These are phyloP conservation scores for Gloeophyllum trabeum DNA, from an alignment of 768 basidiomycete species.

Conservation along the genomic window DNA sequence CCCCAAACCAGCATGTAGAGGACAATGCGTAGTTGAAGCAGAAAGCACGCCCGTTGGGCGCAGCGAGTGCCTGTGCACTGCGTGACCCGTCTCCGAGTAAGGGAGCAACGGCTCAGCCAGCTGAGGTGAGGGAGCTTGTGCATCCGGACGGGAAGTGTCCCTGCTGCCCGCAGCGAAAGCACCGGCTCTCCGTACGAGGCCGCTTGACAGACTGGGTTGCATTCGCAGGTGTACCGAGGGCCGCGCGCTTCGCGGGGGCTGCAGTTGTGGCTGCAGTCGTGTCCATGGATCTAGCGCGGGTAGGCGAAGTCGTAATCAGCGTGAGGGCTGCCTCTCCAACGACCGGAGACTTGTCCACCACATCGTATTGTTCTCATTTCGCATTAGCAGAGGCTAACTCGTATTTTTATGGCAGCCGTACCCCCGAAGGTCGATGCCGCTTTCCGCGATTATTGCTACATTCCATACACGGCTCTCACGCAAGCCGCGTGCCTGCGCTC, in stretches of 20 bases:
- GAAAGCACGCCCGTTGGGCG: slow-evolving; percentile 11
- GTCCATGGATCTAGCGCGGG: too few species aligned
- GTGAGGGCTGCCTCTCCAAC: too few species aligned
- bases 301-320: background rate
- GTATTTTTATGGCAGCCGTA: too few species aligned
- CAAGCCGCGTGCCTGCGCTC: background rate
- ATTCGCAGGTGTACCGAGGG: background rate
- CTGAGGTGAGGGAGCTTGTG: slow-evolving; percentile 9
- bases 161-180: slow-evolving; percentile 17
- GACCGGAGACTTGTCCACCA: too few species aligned
- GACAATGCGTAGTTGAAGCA: slow-evolving; percentile 17
- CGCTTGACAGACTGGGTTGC: background rate
- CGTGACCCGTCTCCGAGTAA: slow-evolving; percentile 3
- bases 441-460: background rate
- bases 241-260: background rate
- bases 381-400: too few species aligned
- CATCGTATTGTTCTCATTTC: too few species aligned
- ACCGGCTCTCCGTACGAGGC: background rate
- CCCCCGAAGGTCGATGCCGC: background rate
- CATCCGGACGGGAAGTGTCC: slow-evolving; percentile 16
- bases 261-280: background rate
- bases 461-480: background rate
- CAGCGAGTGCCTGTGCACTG: slow-evolving; percentile 13
- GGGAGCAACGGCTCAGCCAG: slow-evolving; percentile 12
- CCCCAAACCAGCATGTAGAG: slow-evolving; percentile 10